A percentile compares a stretch with the other conserved stretches of the same genome.
phyloP scores from a whole-genome alignment of 257 asterid species.

The Penstemon barbatus region DNA sequence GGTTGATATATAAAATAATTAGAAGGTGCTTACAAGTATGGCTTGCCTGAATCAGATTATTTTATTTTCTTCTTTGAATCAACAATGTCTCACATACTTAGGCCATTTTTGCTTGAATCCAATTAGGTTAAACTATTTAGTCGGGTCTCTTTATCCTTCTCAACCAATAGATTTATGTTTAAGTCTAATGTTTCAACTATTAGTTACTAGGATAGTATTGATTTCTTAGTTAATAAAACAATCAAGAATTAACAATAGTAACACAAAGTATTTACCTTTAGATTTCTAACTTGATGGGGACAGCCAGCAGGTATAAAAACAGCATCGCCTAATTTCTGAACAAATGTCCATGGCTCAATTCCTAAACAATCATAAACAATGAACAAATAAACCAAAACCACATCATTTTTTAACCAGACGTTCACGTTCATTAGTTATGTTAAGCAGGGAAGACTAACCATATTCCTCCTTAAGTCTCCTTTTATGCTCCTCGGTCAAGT shows the following conservation, averaged over 20 bases:
- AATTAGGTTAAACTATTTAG: too few species aligned
- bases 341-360: slow-evolving; percentile 87
- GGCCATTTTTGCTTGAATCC: too few species aligned
- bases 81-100: too few species aligned
- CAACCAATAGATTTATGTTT: too few species aligned
- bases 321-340: slow-evolving; percentile 84
- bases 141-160: too few species aligned
- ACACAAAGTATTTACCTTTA: slow-evolving; percentile 51
- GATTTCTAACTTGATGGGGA: slow-evolving; percentile 92
- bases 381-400: slow-evolving; percentile 9
- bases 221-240: background rate
- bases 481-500: slow-evolving; percentile 78
- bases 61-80: too few species aligned
- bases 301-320: slow-evolving; percentile 93
- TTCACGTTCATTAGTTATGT: slow-evolving; percentile 11
- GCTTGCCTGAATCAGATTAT: too few species aligned
- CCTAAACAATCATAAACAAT: slow-evolving; percentile 44
- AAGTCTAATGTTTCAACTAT: too few species aligned
- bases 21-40: too few species aligned
- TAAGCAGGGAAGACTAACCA: slow-evolving; percentile 49
- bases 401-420: background rate
- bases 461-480: slow-evolving; percentile 74
- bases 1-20: too few species aligned
- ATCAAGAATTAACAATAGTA: background rate
- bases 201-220: too few species aligned